Base-by-base conservation (phyloP, 2,329 filamentous ascomycete genomes). In the Epichloe brachyelytri region DNA sequence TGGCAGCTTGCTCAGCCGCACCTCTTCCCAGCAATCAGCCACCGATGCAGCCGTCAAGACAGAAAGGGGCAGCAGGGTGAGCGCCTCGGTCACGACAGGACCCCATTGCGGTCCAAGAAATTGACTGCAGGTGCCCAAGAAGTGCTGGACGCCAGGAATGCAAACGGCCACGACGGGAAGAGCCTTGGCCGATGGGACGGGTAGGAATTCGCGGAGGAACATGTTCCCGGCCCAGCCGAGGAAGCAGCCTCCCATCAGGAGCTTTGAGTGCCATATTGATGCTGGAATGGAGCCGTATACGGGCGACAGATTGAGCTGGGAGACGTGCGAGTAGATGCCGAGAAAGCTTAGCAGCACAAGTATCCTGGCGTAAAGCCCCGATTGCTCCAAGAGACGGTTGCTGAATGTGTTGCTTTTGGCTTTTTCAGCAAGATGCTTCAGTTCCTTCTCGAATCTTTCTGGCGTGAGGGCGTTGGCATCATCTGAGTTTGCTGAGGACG, bases 231-330 rank as follows among this genome's bases (percentile, higher is more conserved):
- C 76, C 78, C 87, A 87, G 36, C 88, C 88, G 15, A 82, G 65
- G 55, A 89, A 83, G 54, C 82, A 80, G 30, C 80, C 82, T 3
- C 78, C 70, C 58, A 81, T 81, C 55, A 88, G 71, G 54, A 82
- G 75, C 62, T 78, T 77, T 48, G 75, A 70, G 64, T 96, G 91
- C 65, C 83, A 85, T 57, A 84, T 73, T 1, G 79, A 77, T 1
- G 88, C 75, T 1, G 91, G 86, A 38, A 95, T 86, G 15, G 83
- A 82, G 49, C 93, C 93, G 67, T 94, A 97, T 11, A 94, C 85
- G 2, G 93, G 93, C 19, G 88, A 86, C 36, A 97, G 74, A 39
- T 79, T 83, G 55, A 89, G 74, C 62, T 88, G 80, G 1, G 86
- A 91, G 52, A 85, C 78, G 55, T 82, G 80, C 45, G 85, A 83